Conservation (phyloP, 768 basidiomycete species). For the Phlegmacium glaucopus region DNA sequence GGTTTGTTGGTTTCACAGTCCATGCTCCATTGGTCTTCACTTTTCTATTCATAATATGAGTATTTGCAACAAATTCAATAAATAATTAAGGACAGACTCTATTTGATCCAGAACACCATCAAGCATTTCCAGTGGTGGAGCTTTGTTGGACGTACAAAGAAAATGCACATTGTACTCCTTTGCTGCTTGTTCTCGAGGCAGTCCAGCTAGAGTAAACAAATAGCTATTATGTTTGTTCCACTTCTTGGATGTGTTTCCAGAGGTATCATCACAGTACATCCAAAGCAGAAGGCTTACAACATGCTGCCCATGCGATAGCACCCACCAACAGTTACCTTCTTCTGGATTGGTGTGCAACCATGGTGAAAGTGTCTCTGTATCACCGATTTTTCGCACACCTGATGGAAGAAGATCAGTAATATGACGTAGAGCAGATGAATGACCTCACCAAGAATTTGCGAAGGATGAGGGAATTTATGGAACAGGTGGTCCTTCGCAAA, state of each 20-base stretch:
- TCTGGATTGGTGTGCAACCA: too few relatives aligned
- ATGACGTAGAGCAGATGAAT: too few relatives aligned
- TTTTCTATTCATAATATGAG: constrained; percentile 8
- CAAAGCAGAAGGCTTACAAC: constrained; percentile 31
- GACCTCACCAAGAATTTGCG: too few relatives aligned
- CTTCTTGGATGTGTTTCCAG: constrained; percentile 43
- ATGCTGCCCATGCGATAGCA: constrained; percentile 23
- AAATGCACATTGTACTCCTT: constrained; percentile 39
- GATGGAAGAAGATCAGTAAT: constrained; percentile 35
- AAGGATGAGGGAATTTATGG: too few relatives aligned
- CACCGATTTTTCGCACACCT: constrained; percentile 39
- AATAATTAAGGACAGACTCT: constrained; percentile 19
- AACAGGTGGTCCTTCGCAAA: too few relatives aligned
- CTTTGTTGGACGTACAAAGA: constrained; percentile 37
- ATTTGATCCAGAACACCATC: constrained; percentile 32
- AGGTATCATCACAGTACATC: constrained; percentile 44
- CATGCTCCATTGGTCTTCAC: constrained; percentile 30
- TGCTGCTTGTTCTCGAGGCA: constrained; percentile 22
- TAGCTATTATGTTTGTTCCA: constrained; percentile 45
- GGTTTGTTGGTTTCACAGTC: constrained; percentile 22
- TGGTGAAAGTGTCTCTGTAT: constrained; percentile 22
- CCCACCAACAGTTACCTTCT: constrained; percentile 24
- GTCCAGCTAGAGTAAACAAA: constrained; percentile 35
- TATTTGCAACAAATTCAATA: not conserved
- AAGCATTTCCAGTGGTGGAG: constrained; percentile 40